A percentile compares a stretch with the other conserved stretches of the same genome.
phyloP scores from a whole-genome alignment of 305 asterid genomes.

The Euphrasia arctica region DNA sequence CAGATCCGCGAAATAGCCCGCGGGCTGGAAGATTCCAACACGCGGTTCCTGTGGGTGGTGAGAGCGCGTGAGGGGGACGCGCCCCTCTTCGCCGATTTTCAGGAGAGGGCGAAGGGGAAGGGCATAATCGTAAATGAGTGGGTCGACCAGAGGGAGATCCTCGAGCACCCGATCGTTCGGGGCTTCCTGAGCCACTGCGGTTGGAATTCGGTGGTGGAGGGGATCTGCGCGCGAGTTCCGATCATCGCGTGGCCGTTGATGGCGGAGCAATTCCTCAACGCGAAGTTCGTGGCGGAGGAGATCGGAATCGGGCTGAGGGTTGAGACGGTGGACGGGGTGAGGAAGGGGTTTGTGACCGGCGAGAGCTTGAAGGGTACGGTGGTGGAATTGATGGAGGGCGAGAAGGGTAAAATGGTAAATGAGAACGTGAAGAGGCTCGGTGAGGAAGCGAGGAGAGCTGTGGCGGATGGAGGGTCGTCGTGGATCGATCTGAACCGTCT shows the following conservation, averaged over 20 bases:
- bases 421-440: constrained; percentile 33
- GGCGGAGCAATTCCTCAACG: constrained; percentile 46
- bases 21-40: constrained; percentile 44
- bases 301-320: constrained; percentile 36
- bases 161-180: constrained; percentile 32
- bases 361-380: constrained; percentile 33
- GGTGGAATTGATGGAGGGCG: constrained; percentile 40
- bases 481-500: constrained; percentile 33
- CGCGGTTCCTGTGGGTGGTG: constrained; percentile 58
- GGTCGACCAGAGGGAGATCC: constrained; percentile 46
- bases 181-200: constrained; percentile 54
- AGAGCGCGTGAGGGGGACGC: constrained; percentile 21
- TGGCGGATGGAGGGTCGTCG: constrained; percentile 44
- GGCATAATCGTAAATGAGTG: constrained; percentile 40
- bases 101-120: constrained; percentile 25
- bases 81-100: constrained; percentile 7
- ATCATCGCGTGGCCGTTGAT: constrained; percentile 56
- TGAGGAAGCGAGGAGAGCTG: constrained; percentile 29
- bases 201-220: constrained; percentile 51
- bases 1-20: constrained; percentile 48
- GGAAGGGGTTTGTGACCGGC: constrained; percentile 35
- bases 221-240: constrained; percentile 44
- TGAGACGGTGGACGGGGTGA: constrained; percentile 24
- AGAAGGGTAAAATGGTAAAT: constrained; percentile 27
- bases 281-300: constrained; percentile 42